Evolutionary conservation across 371 early-diverging fungal species (phyloP), one percentile per base, ranked within the genome.

Genomic region (Mortierella sp.): DNA sequence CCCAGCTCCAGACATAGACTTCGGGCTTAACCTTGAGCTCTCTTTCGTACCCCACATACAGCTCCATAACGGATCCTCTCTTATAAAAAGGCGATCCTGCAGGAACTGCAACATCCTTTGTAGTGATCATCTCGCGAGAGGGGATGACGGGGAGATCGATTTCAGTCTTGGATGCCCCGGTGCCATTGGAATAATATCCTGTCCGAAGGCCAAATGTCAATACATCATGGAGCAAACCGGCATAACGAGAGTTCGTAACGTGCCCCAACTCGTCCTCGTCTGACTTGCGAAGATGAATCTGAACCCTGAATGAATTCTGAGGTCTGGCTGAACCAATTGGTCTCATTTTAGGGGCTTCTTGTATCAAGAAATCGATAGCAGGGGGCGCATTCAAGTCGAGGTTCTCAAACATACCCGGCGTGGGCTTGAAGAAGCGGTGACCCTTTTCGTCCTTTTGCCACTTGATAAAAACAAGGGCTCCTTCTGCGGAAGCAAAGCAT

Each of bases 211-310:
- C 77, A 43, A 70, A 76, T 5, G 71, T 71, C 63, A 76, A 34
- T 2, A 76, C 77, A 55, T 76, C 77, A 28, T 71, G 71, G 43
- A 76, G 63, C 61, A 76, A 64, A 5, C 64, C 54, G 2, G 59
- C 71, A 23, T 76, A 76, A n/a, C 68, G 66, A 29, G 77, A 76
- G 57, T 76, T 76, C 55, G 77, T 76, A 32, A 76, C 77, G 49
- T 76, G 77, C 29, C 77, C 77, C 49, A 76, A 40, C 32, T 76
- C 68, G 17, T 76, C 77, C 59, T 76, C 77, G 23, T 76, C 77
- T 32, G 77, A 76, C 15, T 76, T 76, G 60, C 77, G 72, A 15
- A 76, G 58, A 40, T 71, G 66, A n/a, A 76, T 66, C 40, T 70
- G 68, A 19, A 76, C 64, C 22, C 68, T 55, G 61, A 71, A 76